phyloP scores from a whole-genome alignment of 352 stramenopile species.

The Paralagenidium karlingii region DNA sequence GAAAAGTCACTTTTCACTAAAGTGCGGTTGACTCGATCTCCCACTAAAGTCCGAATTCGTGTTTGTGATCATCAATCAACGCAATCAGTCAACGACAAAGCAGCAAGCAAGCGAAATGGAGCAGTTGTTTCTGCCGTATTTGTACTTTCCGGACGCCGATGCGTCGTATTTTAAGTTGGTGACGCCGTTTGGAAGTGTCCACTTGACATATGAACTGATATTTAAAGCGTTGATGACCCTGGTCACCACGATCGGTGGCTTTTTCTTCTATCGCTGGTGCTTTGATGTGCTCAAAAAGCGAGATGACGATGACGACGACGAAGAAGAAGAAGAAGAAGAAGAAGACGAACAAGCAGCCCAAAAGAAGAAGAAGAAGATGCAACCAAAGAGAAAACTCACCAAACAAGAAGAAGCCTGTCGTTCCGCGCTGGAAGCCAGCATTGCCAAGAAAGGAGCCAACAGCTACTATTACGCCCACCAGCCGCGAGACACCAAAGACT shows the following conservation, averaged over 20 bases:
- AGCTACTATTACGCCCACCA: conserved; percentile 81
- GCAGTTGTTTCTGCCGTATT: conserved; percentile 53
- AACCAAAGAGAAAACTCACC: too few species aligned
- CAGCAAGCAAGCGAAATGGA: too few species aligned
- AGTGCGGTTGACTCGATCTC: too few species aligned
- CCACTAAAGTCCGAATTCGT: too few species aligned
- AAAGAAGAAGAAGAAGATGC: not conserved
- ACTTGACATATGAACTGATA: conserved; percentile 34
- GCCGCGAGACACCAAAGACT: conserved; percentile 3
- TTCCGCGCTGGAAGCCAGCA: conserved; percentile 45
- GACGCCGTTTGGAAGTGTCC: conserved; percentile 48
- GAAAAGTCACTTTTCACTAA: too few species aligned
- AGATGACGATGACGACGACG: conserved; percentile 10
- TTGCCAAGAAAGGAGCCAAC: conserved; percentile 54
- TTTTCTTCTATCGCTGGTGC: conserved; percentile 20
- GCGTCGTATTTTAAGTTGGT: conserved; percentile 53
- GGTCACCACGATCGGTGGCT: not conserved
- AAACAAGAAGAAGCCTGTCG: conserved; percentile 6
- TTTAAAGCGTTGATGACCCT: conserved; percentile 10
- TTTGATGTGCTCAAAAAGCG: conserved; percentile 16
- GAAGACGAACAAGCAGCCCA: conserved; percentile 3
- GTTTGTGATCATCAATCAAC: too few species aligned
- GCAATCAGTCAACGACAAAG: too few species aligned
- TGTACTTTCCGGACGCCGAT: conserved; percentile 49
- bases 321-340: not conserved